Base-by-base conservation (phyloP, 805 yeast genomes). In the Wickerhamiella nectarea region DNA sequence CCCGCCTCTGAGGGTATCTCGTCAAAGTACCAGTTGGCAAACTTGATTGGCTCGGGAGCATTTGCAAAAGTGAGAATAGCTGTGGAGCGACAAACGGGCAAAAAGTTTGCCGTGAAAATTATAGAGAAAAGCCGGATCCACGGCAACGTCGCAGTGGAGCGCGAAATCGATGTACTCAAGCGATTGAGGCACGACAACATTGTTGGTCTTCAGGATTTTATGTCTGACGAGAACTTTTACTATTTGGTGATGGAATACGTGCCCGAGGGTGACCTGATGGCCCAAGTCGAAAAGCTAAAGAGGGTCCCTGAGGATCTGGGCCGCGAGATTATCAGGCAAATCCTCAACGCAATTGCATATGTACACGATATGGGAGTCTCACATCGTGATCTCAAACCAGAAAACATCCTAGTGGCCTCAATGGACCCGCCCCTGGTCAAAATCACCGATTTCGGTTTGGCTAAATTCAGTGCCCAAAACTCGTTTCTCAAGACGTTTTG, bases 181-280 rank as follows among this genome's bases (percentile, higher is more conserved):
- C 70, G 78, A 52, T 63, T 91, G 39, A 71, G 83, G 53, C 95
- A 89, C 61, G 84, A 91, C 2, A 78, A 87, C 46, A 82, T 91
- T 24, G 96, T 87, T 11, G 68, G 75, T 38, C 67, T 91, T 41
- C 77, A 81, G 56, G 91, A 86, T 4, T 83, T 81, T 54, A 86
- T 77, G 57, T 95, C 87, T 57, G 96, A 89, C 57, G 64, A 68
- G 4, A 82, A 79, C 46, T 75, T 72, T 54, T 83, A 83, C 59
- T 89, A 84, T 59, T 67, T 91, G 50, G 89, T 91, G 6, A 89
- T 91, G 96, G 98, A 91, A 57, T 82, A 78, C 54, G 93, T 91
- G 21, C 79, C 93, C 1, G 96, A 96, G 12, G 99, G 98, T 20
- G 99, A 91, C 60, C 66, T 91, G 42, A 91, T 91, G 98, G 98